Evolutionary conservation across 2,329 filamentous ascomycete genomes (phyloP).

Genomic region (Penicillium crustosum): DNA sequence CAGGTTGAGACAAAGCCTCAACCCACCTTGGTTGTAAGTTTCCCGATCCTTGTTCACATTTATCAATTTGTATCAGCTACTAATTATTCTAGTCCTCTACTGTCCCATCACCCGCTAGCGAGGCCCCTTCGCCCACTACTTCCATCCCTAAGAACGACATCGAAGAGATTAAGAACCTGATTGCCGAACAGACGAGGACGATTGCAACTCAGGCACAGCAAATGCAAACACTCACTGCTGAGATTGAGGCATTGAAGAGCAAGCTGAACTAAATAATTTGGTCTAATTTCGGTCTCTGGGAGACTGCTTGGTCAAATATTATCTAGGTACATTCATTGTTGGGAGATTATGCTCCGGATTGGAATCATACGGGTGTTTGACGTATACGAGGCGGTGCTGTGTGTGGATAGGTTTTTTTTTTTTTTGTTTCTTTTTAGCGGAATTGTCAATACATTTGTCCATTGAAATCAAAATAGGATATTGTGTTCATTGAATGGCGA

Average conservation of each 20-base stretch:
- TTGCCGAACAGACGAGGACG: constrained; percentile 74
- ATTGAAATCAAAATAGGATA: constrained; percentile 12
- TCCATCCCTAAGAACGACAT: constrained; percentile 63
- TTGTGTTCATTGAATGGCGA: not conserved
- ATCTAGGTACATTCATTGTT: constrained; percentile 4
- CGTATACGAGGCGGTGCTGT: constrained; percentile 15
- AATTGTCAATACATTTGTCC: constrained; percentile 27
- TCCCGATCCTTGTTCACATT: not conserved
- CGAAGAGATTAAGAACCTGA: constrained; percentile 71
- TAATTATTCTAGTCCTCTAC: constrained; percentile 25
- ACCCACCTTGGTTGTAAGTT: constrained; percentile 27
- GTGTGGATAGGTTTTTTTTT: constrained; percentile 26
- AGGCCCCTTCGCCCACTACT: constrained; percentile 26
- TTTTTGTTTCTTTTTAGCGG: constrained; percentile 25
- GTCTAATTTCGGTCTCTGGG: not conserved
- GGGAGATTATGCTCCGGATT: not conserved
- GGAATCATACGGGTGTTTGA: constrained; percentile 14
- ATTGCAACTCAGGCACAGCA: constrained; percentile 76
- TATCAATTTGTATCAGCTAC: not conserved
- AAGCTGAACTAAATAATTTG: constrained; percentile 55
- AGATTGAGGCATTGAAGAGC: constrained; percentile 79
- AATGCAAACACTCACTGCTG: constrained; percentile 66
- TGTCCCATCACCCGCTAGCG: constrained; percentile 32
- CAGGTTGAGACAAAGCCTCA: constrained; percentile 21
- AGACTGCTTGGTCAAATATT: not conserved